Evolutionary conservation across 192 early-diverging fungal genomes (phyloP), one percentile per base, ranked within the genome.

Genomic region (Pilobolus umbonatus): DNA sequence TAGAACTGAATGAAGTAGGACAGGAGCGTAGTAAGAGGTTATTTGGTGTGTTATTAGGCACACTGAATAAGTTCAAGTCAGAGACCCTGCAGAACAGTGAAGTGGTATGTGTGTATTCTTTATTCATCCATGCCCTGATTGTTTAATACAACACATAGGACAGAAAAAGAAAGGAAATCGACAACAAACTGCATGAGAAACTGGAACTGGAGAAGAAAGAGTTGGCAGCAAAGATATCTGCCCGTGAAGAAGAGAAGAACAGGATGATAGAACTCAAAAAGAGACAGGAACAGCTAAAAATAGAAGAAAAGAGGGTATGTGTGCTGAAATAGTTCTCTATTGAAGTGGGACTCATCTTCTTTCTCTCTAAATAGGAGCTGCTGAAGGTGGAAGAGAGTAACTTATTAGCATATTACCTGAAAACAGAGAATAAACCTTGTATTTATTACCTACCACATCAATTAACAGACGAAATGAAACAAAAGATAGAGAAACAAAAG

Each of bases 11-110:
- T 21, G 46, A 53, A 35, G 73, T 71, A 43, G 57, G 58, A 6
- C 53, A 68, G 22, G 55, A 73, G 42, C 65, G 78, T 32, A 50
- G 66, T 2, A 58, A 78, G 40, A 62, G 78, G 26, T 67, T 81
- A 55, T 81, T 81, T 58, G 80, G 79, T 9, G 61, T 75, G 15
- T 35, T 81, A 10, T 40, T 81, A 44, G 79, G 76, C 17, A 81
- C 79, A 1, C 57, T 81, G 2, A 74, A 64, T 4, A 80, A 81
- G 59, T 81, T 81, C 56, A 81, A 81, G 60, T 65, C 69, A 31
- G 71, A 76, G 9, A 69, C 55, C 21, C 57, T 54, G 50, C 57
- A 76, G 35, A 81, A 69, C 29, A 58, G 52, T 11, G 72, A 81
- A 47, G 74, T 74, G 10, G 78, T 78, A 71, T 48, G 68, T 59